Conservation (phyloP, 441 rosid species). For the Pelargonium citronellum region DNA sequence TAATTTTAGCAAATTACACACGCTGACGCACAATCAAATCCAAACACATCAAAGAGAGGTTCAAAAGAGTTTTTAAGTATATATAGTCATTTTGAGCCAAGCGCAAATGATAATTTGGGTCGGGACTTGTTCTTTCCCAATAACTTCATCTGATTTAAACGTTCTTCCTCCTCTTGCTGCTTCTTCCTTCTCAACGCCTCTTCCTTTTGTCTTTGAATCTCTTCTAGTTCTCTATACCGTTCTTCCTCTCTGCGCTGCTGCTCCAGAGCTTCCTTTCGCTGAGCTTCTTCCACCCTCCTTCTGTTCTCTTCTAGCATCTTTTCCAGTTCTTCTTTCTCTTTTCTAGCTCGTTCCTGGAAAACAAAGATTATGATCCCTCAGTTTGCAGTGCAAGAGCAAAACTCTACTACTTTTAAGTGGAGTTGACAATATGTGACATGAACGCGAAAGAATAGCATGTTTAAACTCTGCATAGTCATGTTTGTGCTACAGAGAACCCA, state of each 20-base stretch:
- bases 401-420: background rate
- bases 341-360: conserved; percentile 59
- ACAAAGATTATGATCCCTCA: conserved; percentile 5
- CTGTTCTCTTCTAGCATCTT: conserved; percentile 70
- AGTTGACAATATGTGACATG: background rate
- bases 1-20: background rate
- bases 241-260: conserved; percentile 80
- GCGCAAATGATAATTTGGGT: conserved; percentile 79
- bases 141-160: conserved; percentile 73
- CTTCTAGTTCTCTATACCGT: conserved; percentile 71
- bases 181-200: conserved; percentile 76
- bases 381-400: background rate
- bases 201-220: conserved; percentile 72
- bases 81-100: conserved; percentile 63
- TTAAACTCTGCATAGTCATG: no score
- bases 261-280: conserved; percentile 78
- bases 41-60: background rate
- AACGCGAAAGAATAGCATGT: background rate
- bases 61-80: background rate
- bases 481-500: no score
- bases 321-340: conserved; percentile 66
- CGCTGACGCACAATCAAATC: background rate
- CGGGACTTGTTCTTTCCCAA: conserved; percentile 90
- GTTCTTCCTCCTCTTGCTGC: conserved; percentile 89
- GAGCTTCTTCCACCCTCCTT: conserved; percentile 76